Base-by-base conservation (phyloP, 768 basidiomycete species). In the Panellus pusillus region DNA sequence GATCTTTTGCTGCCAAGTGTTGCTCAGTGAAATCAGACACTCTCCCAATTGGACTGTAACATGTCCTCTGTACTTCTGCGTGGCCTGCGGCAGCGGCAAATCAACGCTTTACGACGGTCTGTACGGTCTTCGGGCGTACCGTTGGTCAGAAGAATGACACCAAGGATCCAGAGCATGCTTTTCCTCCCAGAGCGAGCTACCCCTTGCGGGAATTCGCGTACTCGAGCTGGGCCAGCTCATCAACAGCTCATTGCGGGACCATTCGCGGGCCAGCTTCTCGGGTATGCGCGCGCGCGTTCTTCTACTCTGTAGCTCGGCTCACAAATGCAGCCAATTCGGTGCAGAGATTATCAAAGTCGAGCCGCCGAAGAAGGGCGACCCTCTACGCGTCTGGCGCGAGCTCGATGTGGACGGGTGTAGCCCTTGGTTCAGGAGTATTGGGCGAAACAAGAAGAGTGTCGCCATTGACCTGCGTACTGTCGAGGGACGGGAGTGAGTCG, bases 271-370 rank as follows among this genome's bases (percentile, higher is more conserved):
- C 87, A 89, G 49, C 72, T 88, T 8, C 79, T 89, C 4, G 84
- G 84, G 86, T 86, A 68, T 49, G 74, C 49, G 15, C 5, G 15
- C 5, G 18, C 4, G 28, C 46, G 1, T 15, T 45, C 6, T 28
- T 24, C 19, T 50, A 29, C 7, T 1, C 8, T 44, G 3, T 13
- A 9, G 44, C 44, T 40, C 32, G 32, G 15, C 44, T 28, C 31
- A 11, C 37, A 42, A 17, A 19, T 43, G 39, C 61, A 87, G 86
- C 0, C 84, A 87, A 65, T 87, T 80, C 52, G 86, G 86, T 14
- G 87, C 87, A 12, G 85, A 89, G 51, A 71, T 88, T 13, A 86
- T 88, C 69, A 89, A 89, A 62, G 71, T 88, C 11, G 87, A 89
- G 61, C 77, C 84, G 0, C 86, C 86, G 1, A 72, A 72, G 9